Conservation (phyloP, 345 rosid species). For the Anastatica hierochuntica region DNA sequence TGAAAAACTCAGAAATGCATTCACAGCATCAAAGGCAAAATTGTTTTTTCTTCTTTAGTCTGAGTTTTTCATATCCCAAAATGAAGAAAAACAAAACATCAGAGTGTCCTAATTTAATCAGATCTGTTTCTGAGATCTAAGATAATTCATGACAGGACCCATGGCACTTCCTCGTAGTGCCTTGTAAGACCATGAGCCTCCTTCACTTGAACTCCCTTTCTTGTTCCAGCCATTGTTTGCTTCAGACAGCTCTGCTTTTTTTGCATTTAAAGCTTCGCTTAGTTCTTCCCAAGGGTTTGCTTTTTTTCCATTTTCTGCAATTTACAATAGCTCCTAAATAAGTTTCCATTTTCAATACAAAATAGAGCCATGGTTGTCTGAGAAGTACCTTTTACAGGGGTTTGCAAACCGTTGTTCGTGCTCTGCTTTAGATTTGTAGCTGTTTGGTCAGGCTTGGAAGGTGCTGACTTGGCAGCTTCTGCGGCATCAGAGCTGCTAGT, state of each 20-base stretch:
- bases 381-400: constrained; percentile 40
- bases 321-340: not conserved
- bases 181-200: constrained; percentile 52
- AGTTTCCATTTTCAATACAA: not conserved
- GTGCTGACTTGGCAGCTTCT: constrained; percentile 12
- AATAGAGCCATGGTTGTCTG: not conserved
- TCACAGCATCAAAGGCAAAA: constrained; percentile 7
- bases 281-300: constrained; percentile 64
- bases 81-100: not conserved
- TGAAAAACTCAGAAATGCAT: too few relatives aligned
- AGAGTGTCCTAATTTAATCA: constrained; percentile 12
- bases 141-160: constrained; percentile 72
- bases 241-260: constrained; percentile 51
- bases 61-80: constrained; percentile 11
- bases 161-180: constrained; percentile 67
- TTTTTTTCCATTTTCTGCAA: constrained; percentile 48
- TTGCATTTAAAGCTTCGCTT: constrained; percentile 46
- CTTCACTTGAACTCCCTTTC: constrained; percentile 40
- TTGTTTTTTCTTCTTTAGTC: constrained; percentile 7
- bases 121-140: constrained; percentile 59
- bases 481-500: constrained; percentile 23
- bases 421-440: constrained; percentile 17
- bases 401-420: constrained; percentile 16
- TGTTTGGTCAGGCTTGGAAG: constrained; percentile 13
- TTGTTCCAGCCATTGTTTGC: constrained; percentile 48